These are phyloP conservation scores for Backusella luteola DNA, from an alignment of 192 early-diverging fungal species.

Conservation along the genomic window DNA sequence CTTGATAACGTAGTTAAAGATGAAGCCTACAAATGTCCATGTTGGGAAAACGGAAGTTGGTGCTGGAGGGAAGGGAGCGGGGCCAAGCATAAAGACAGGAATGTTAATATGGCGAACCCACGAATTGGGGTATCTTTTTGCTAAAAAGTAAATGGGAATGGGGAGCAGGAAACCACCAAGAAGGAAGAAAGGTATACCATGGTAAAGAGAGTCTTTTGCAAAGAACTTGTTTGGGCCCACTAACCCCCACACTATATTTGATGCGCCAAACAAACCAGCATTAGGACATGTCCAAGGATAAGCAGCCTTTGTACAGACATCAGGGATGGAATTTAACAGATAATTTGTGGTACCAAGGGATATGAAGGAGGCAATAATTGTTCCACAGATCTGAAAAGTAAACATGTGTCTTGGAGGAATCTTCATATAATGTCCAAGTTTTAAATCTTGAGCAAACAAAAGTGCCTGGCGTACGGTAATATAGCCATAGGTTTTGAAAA, in stretches of 20 bases:
- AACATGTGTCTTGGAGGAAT: slow-evolving; percentile 81
- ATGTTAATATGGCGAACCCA: slow-evolving; percentile 71
- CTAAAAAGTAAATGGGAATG: slow-evolving; percentile 65
- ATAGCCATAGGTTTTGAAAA: slow-evolving; percentile 69
- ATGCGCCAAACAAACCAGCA: slow-evolving; percentile 58
- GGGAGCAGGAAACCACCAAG: slow-evolving; percentile 69
- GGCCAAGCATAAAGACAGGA: slow-evolving; percentile 64
- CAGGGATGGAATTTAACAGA: slow-evolving; percentile 56
- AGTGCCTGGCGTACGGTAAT: slow-evolving; percentile 61
- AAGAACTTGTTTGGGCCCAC: slow-evolving; percentile 73
- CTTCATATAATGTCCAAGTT: slow-evolving; percentile 82
- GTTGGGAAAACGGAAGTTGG: slow-evolving; percentile 45
- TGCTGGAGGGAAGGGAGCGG: slow-evolving; percentile 61
- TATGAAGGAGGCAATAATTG: slow-evolving; percentile 65
- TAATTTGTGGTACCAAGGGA: slow-evolving; percentile 69
- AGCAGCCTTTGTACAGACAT: slow-evolving; percentile 58
- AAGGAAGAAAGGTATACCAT: slow-evolving; percentile 51
- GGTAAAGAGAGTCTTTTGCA: slow-evolving; percentile 45
- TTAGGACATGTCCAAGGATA: slow-evolving; percentile 68
- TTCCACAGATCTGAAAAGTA: slow-evolving; percentile 72
- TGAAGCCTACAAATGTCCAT: slow-evolving; percentile 53
- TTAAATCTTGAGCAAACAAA: slow-evolving; percentile 63
- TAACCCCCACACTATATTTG: slow-evolving; percentile 79
- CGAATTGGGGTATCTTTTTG: slow-evolving; percentile 59
- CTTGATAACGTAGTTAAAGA: slow-evolving; percentile 73